Base-by-base conservation (phyloP, 2,329 filamentous ascomycete species). In the Dactylonectria macrodidyma region DNA sequence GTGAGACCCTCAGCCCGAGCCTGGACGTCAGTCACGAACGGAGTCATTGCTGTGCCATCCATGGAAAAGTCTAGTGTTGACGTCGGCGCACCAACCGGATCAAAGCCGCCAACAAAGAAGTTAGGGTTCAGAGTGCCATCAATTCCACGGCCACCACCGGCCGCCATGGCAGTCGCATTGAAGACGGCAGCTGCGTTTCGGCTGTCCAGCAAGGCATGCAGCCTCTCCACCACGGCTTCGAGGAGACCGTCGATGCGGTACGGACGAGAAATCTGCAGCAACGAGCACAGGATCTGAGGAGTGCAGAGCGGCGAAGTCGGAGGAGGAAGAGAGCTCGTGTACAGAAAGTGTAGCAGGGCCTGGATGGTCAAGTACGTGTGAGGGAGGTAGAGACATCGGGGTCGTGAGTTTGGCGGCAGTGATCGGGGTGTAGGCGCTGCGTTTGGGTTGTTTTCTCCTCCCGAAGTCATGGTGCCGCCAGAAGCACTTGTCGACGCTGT, bases 151-250 rank as follows among this genome's bases (percentile, higher is more conserved):
- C 96, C 96, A 30, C 96, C 95, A 11, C 96, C 96, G 1, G 96
- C 96, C 0, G 95, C 96, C 96, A 98, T 98, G 60, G 96, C 96
- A 0, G 95, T 96, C 0, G 96, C 96, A 73, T 99, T 99, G 85
- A 99, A 99, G 0, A 99, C 95, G 6, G 96, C 96, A 0, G 96
- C 96, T 0, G 96, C 95, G 73, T 98, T 99, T 54, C 95, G 89
- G 55, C 94, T 96, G 79, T 99, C 96, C 4, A 99, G 89, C 1
- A 97, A 89, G 34, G 93, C 88, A 77, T 99, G 96, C 0, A 99
- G 86, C 8, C 95, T 90, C 80, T 98, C 95, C 10, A 98, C 94
- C 2, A 97, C 94, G 0, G 94, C 94, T 82, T 99, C 96, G 1
- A 98, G 85, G 2, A 99, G 87, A 0, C 96, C 96, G 75, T 98